phyloP scores from a whole-genome alignment of 2,329 filamentous ascomycete species.

The Chaetomiaceae sp. region DNA sequence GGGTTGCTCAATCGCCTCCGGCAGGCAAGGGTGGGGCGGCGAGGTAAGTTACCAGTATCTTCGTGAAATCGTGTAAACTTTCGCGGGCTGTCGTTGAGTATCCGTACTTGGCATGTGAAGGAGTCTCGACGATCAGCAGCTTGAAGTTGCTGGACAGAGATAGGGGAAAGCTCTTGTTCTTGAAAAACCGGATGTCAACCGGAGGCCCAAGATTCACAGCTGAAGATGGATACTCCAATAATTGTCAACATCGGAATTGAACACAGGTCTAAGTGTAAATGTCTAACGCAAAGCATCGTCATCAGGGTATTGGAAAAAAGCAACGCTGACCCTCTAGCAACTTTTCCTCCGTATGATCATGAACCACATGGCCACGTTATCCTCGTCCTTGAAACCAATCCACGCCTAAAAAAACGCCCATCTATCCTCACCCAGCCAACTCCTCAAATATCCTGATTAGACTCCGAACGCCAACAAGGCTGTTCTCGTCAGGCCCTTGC shows the following conservation, averaged over 20 bases:
- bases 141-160: no score
- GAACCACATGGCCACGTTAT: conserved; percentile 2
- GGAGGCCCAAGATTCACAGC: not conserved
- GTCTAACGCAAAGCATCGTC: not conserved
- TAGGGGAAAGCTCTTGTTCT: no score
- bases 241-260: no score
- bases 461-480: conserved; percentile 68
- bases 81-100: no score
- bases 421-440: conserved; percentile 40
- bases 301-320: conserved; percentile 5
- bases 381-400: not conserved
- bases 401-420: not conserved
- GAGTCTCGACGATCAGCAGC: no score
- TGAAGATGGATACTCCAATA: no score
- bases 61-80: no score
- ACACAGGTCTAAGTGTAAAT: not conserved
- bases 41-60: not conserved
- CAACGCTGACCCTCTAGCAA: not conserved
- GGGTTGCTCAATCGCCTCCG: not conserved
- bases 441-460: conserved; percentile 67
- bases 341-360: conserved; percentile 13
- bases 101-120: not conserved
- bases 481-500: conserved; percentile 80
- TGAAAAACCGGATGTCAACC: no score
- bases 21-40: conserved; percentile 9